Conservation (phyloP, 768 basidiomycete genomes). For the Russula sp. region DNA sequence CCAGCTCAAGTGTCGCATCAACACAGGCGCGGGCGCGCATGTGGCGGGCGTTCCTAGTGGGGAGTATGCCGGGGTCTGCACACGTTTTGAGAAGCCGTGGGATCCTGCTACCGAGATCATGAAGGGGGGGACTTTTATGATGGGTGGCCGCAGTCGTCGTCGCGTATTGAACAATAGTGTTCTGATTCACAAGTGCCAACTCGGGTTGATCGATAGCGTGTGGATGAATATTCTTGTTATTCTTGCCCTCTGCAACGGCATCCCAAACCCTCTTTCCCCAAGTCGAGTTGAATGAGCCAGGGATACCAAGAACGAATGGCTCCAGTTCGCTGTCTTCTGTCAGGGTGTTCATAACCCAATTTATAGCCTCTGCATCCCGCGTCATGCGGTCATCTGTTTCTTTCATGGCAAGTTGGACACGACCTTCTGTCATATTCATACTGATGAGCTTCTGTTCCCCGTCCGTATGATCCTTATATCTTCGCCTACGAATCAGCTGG, state of each 20-base stretch:
- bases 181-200: neutral
- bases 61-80: slow-evolving; percentile 9
- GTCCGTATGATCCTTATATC: slow-evolving; percentile 2
- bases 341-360: slow-evolving; percentile 3
- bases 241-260: neutral
- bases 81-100: slow-evolving; percentile 13
- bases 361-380: slow-evolving; percentile 5
- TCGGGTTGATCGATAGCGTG: neutral
- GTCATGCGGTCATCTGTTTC: neutral
- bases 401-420: slow-evolving; percentile 12
- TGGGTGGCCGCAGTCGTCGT: neutral
- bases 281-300: neutral
- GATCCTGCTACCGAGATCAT: slow-evolving; percentile 7
- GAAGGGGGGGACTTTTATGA: slow-evolving; percentile 2
- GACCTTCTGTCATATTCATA: slow-evolving; percentile 2
- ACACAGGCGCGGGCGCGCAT: slow-evolving; percentile 15
- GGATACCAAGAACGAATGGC: neutral
- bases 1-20: slow-evolving; percentile 11
- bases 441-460: neutral
- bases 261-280: slow-evolving; percentile 10
- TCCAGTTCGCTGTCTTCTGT: slow-evolving; percentile 11
- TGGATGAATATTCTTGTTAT: neutral
- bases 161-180: neutral
- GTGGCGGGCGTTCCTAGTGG: neutral
- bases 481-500: neutral